Percentiles rank a stretch among this genome's conserved stretches.
These are phyloP conservation scores for Kalmanozyma brasiliensis DNA, from an alignment of 1,284 basidiomycete genomes.

Conservation along the genomic window DNA sequence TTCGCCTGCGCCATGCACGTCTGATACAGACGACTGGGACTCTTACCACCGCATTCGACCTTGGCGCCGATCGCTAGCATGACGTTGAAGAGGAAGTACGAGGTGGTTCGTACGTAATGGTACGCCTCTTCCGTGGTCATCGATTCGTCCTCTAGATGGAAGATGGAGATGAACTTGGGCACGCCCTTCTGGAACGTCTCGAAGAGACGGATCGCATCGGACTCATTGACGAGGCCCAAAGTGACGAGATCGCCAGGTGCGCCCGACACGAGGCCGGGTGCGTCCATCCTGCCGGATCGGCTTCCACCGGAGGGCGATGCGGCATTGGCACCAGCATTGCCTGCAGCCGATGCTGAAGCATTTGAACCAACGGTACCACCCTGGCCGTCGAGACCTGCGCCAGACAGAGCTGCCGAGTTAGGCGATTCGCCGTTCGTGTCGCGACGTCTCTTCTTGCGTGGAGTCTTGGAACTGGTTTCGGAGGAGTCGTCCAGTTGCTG, in stretches of 20 bases:
- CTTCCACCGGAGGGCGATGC: slow-evolving; percentile 18
- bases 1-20: slow-evolving; percentile 91
- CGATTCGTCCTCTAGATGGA: slow-evolving; percentile 89
- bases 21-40: slow-evolving; percentile 84
- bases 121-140: slow-evolving; percentile 82
- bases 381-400: slow-evolving; percentile 6
- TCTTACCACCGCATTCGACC: slow-evolving; percentile 86
- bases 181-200: slow-evolving; percentile 66
- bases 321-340: not conserved
- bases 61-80: slow-evolving; percentile 90
- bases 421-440: slow-evolving; percentile 19
- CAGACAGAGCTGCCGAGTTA: not conserved
- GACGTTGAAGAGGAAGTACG: slow-evolving; percentile 90
- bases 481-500: slow-evolving; percentile 6
- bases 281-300: slow-evolving; percentile 45
- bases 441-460: slow-evolving; percentile 30
- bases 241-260: slow-evolving; percentile 41
- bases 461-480: slow-evolving; percentile 8
- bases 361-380: slow-evolving; percentile 5
- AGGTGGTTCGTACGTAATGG: slow-evolving; percentile 78
- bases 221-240: slow-evolving; percentile 75
- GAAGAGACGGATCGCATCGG: slow-evolving; percentile 73
- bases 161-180: slow-evolving; percentile 88
- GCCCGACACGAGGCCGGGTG: slow-evolving; percentile 33
- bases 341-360: slow-evolving; percentile 1